Conservation (phyloP, 345 rosid species). For the Capsella bursapastoris region DNA sequence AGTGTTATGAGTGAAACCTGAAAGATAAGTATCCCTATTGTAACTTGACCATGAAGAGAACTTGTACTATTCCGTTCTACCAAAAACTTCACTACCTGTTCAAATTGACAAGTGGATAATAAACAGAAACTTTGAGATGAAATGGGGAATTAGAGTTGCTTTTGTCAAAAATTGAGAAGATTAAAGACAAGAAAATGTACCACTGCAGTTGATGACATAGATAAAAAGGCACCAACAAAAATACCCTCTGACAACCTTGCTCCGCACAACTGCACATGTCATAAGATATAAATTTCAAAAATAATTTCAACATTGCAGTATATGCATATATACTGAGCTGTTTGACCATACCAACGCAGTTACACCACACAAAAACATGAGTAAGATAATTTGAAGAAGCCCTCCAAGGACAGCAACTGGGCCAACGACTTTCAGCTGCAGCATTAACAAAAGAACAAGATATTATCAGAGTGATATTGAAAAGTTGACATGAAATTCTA, state of each 20-base stretch:
- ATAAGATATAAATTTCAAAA: conserved; percentile 12
- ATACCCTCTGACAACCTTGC: conserved; percentile 95
- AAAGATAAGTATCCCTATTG: conserved; percentile 94
- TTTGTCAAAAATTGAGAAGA: conserved; percentile 2
- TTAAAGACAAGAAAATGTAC: conserved; percentile 57
- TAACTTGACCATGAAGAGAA: conserved; percentile 95
- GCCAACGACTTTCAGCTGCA: conserved; percentile 95
- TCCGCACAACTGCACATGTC: conserved; percentile 80
- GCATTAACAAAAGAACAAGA: conserved; percentile 40
- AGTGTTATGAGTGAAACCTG: conserved; percentile 60
- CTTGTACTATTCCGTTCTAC: conserved; percentile 73
- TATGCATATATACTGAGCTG: conserved; percentile 24
- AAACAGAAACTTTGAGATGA: conserved; percentile 22
- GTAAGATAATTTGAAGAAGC: conserved; percentile 79
- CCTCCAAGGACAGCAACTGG: conserved; percentile 97
- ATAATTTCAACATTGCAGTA: neutral
- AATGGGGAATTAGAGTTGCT: conserved; percentile 3
- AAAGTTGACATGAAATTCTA: neutral
- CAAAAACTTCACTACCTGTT: conserved; percentile 93
- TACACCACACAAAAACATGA: conserved; percentile 79
- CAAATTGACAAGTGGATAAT: conserved; percentile 33
- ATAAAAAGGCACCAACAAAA: conserved; percentile 91
- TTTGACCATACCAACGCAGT: conserved; percentile 66
- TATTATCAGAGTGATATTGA: conserved; percentile 12
- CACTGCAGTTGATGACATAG: conserved; percentile 99